Percentiles rank a stretch among this genome's conserved stretches.
Evolutionary conservation across 1,284 basidiomycete species (phyloP).

Genomic region (Vanrija sp.): DNA sequence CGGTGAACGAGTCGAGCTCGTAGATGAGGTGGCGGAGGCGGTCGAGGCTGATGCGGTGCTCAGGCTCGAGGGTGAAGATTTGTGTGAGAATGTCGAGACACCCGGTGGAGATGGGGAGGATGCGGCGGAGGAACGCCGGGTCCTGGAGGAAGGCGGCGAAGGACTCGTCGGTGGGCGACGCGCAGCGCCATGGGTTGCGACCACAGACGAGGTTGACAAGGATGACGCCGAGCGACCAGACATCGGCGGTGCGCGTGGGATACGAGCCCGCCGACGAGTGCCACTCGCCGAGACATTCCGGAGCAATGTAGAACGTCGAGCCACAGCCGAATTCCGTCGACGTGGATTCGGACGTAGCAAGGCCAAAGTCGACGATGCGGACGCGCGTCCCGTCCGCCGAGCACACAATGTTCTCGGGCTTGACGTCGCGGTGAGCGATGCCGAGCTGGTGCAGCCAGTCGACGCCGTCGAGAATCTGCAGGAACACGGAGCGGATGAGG

Average conservation of each 20-base stretch:
- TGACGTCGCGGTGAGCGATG: slow-evolving; percentile 94
- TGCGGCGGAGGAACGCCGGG: slow-evolving; percentile 62
- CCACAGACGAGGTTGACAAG: slow-evolving; percentile 88
- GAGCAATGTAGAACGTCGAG: slow-evolving; percentile 50
- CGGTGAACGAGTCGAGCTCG: slow-evolving; percentile 63
- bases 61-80: slow-evolving; percentile 59
- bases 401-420: slow-evolving; percentile 96
- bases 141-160: slow-evolving; percentile 67
- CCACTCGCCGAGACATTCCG: slow-evolving; percentile 84
- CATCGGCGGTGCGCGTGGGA: slow-evolving; percentile 71
- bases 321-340: slow-evolving; percentile 84
- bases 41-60: slow-evolving; percentile 59
- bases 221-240: slow-evolving; percentile 89
- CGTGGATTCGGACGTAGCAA: slow-evolving; percentile 83
- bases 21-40: slow-evolving; percentile 62
- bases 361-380: slow-evolving; percentile 92
- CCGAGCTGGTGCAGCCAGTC: slow-evolving; percentile 66
- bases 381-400: slow-evolving; percentile 69
- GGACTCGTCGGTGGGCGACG: slow-evolving; percentile 65
- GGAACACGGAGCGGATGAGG: slow-evolving; percentile 78
- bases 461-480: slow-evolving; percentile 90
- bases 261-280: slow-evolving; percentile 54
- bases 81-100: slow-evolving; percentile 57
- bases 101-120: slow-evolving; percentile 60
- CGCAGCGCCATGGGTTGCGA: slow-evolving; percentile 81